Percentiles rank a stretch among this genome's conserved stretches.
Evolutionary conservation across 2,329 filamentous ascomycete genomes (phyloP).

Genomic region (Apiospora saccharicola): DNA sequence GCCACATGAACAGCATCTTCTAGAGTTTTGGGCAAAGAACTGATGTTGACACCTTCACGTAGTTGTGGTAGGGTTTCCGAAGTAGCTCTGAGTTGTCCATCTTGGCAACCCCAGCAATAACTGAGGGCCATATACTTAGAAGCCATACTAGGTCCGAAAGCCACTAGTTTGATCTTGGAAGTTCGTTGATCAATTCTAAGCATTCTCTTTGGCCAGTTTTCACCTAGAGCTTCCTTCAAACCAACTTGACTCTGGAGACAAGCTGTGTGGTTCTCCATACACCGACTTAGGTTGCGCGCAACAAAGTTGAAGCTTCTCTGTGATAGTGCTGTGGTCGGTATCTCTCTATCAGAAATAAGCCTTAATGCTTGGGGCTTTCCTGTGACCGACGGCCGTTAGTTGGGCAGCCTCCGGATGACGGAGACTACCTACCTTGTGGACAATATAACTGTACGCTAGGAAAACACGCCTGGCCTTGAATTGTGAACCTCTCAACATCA

Average conservation of each 20-base stretch:
- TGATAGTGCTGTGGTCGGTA: not conserved
- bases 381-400: not conserved
- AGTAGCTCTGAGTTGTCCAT: constrained; percentile 12
- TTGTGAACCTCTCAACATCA: constrained; percentile 25
- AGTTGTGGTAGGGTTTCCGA: not conserved
- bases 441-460: constrained; percentile 24
- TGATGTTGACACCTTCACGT: not conserved
- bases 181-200: constrained; percentile 14
- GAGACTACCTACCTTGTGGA: not conserved
- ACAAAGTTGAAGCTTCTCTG: constrained; percentile 16
- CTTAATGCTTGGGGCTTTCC: constrained; percentile 23
- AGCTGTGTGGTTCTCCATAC: constrained; percentile 9
- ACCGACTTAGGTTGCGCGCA: constrained; percentile 12
- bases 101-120: constrained; percentile 26
- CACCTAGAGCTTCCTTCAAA: not conserved
- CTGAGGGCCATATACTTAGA: constrained; percentile 26
- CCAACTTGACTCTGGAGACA: constrained; percentile 17
- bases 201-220: constrained; percentile 20
- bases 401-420: not conserved
- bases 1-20: constrained; percentile 25
- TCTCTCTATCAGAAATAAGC: constrained; percentile 3
- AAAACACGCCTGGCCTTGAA: not conserved
- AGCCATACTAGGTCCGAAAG: constrained; percentile 15
- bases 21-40: constrained; percentile 26
- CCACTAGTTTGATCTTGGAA: not conserved